phyloP scores from a whole-genome alignment of 768 basidiomycete species.

The Mycena galericulata region DNA sequence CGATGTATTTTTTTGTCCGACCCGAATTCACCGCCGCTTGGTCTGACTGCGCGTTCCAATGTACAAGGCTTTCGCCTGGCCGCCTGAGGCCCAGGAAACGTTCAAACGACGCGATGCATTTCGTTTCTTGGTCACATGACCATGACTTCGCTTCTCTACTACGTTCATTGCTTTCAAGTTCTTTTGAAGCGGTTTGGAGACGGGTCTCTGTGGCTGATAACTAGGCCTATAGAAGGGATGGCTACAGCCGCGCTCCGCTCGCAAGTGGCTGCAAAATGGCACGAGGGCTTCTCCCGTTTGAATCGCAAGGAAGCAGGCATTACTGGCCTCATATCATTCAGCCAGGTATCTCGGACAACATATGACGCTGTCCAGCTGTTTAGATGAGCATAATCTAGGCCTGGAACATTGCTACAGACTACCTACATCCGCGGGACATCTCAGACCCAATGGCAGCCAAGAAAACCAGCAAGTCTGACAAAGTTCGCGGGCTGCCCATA shows the following conservation, averaged over 20 bases:
- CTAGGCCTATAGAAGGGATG: constrained; percentile 47
- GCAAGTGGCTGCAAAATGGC: constrained; percentile 79
- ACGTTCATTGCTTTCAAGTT: too few species aligned
- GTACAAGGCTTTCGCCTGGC: too few species aligned
- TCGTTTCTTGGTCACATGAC: too few species aligned
- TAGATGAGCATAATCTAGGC: constrained; percentile 54
- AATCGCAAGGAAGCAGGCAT: constrained; percentile 72
- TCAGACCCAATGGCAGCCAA: constrained; percentile 46
- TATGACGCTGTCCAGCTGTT: background rate
- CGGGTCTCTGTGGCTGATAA: background rate
- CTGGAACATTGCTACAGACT: constrained; percentile 67
- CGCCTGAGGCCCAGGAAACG: too few species aligned
- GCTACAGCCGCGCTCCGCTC: constrained; percentile 71
- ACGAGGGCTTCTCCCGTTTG: constrained; percentile 73
- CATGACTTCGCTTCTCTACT: too few species aligned
- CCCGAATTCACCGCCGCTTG: too few species aligned
- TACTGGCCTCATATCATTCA: constrained; percentile 72
- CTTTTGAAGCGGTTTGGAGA: background rate
- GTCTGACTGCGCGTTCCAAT: too few species aligned
- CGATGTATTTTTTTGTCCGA: background rate
- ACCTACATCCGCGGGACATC: constrained; percentile 68
- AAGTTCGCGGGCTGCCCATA: background rate
- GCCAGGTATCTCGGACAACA: constrained; percentile 56
- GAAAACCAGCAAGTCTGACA: constrained; percentile 36
- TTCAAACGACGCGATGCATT: too few species aligned